phyloP scores from a whole-genome alignment of 768 basidiomycete genomes.

The Tulasnella sp. region DNA sequence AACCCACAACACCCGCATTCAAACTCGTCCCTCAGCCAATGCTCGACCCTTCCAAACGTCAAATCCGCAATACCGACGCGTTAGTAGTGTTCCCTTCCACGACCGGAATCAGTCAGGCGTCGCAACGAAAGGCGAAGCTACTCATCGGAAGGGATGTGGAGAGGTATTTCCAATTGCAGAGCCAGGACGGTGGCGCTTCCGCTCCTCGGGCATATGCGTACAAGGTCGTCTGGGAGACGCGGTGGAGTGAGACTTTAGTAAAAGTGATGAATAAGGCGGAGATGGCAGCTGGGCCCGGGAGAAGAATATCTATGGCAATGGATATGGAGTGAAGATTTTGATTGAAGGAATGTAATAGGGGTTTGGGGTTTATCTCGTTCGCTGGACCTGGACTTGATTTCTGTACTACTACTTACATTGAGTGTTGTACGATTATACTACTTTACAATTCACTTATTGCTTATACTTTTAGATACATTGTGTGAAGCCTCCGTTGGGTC shows the following conservation, averaged over 20 bases:
- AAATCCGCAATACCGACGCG: constrained; percentile 4
- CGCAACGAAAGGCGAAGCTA: constrained; percentile 7
- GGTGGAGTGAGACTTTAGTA: not conserved
- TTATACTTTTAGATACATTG: no score
- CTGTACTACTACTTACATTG: no score
- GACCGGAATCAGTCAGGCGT: not conserved
- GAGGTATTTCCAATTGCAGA: not conserved
- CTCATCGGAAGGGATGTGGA: constrained; percentile 5
- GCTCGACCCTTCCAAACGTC: constrained; percentile 12
- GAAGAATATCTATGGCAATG: no score
- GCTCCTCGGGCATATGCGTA: constrained; percentile 4
- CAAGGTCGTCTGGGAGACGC: constrained; percentile 2
- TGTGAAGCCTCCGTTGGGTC: no score
- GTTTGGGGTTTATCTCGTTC: no score
- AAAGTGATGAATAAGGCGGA: no score
- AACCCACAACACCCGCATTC: constrained; percentile 4
- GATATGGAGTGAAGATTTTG: no score
- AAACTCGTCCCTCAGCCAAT: constrained; percentile 12
- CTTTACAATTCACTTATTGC: no score
- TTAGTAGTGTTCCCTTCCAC: constrained; percentile 10
- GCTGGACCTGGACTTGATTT: no score
- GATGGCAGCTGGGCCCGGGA: no score
- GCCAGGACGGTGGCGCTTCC: not conserved
- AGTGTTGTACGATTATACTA: no score
- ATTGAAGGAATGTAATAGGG: no score